phyloP scores from a whole-genome alignment of 495 filamentous ascomycete species.

The Lophium mytilinum region DNA sequence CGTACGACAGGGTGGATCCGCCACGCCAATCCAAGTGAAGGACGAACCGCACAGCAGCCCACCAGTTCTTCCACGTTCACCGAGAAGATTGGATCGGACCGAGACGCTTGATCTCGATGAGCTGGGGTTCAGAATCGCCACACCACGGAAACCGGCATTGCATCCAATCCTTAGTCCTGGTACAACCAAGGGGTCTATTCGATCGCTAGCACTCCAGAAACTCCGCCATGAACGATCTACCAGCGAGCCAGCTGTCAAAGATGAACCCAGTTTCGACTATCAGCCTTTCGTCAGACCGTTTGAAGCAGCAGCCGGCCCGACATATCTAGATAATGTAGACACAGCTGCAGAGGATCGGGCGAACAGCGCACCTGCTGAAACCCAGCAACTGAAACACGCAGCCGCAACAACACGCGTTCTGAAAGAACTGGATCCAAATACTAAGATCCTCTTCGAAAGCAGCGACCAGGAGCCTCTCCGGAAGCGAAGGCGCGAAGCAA shows the following conservation, averaged over 20 bases:
- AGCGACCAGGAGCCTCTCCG: not conserved
- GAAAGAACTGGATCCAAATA: constrained; percentile 14
- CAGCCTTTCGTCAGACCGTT: not conserved
- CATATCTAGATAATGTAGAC: not conserved
- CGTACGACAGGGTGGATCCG: constrained; percentile 13
- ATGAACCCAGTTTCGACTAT: constrained; percentile 1
- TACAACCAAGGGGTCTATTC: too few species aligned
- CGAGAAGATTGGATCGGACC: constrained; percentile 9
- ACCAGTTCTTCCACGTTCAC: not conserved
- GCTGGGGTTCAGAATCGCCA: constrained; percentile 9
- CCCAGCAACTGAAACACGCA: not conserved
- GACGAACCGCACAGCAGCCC: constrained; percentile 31
- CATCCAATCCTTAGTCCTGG: not conserved
- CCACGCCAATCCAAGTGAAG: constrained; percentile 25
- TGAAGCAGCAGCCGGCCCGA: not conserved
- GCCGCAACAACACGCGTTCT: not conserved
- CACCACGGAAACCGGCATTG: constrained; percentile 14
- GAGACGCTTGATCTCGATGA: constrained; percentile 37
- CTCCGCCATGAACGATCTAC: constrained; percentile 15
- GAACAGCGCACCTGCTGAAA: constrained; percentile 8
- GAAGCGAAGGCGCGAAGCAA: constrained; percentile 3
- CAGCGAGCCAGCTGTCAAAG: constrained; percentile 15
- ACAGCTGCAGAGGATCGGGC: constrained; percentile 6
- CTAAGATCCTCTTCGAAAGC: not conserved
- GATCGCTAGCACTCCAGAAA: not conserved